phyloP scores from a whole-genome alignment of 2,329 filamentous ascomycete genomes.

The Trichoderma afroharzianum region DNA sequence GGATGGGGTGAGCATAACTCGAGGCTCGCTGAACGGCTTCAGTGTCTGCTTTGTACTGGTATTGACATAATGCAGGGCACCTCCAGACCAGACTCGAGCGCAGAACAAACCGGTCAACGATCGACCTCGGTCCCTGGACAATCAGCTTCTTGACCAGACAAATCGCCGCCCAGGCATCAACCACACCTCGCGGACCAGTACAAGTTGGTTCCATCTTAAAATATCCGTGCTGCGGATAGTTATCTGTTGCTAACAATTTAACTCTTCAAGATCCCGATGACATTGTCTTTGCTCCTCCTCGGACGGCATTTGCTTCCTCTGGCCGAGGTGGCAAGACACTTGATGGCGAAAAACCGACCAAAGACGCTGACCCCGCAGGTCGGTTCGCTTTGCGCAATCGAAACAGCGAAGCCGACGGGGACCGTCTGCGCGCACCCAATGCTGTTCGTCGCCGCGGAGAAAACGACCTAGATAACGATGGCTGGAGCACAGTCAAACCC shows the following conservation, averaged over 20 bases:
- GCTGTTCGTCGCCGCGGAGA: slow-evolving; percentile 53
- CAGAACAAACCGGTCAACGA: slow-evolving; percentile 44
- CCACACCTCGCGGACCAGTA: slow-evolving; percentile 52
- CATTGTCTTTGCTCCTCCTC: slow-evolving; percentile 79
- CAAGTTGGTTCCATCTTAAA: slow-evolving; percentile 44
- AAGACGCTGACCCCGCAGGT: slow-evolving; percentile 51
- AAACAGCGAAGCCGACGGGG: slow-evolving; percentile 48
- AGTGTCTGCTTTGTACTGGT: background rate
- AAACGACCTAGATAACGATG: slow-evolving; percentile 63
- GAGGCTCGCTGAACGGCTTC: slow-evolving; percentile 28
- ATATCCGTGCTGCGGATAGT: background rate
- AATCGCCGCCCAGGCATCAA: slow-evolving; percentile 51
- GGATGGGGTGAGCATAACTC: slow-evolving; percentile 87
- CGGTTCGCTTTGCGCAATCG: slow-evolving; percentile 56
- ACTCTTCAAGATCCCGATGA: slow-evolving; percentile 63
- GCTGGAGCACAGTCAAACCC: slow-evolving; percentile 71
- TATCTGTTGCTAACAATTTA: slow-evolving; percentile 5
- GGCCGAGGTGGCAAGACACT: slow-evolving; percentile 55
- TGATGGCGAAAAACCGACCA: slow-evolving; percentile 51
- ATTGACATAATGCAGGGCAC: slow-evolving; percentile 33
- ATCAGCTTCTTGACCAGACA: slow-evolving; percentile 44
- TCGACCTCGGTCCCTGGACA: slow-evolving; percentile 43
- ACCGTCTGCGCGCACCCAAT: slow-evolving; percentile 47
- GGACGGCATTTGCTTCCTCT: slow-evolving; percentile 72
- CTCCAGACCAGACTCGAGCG: slow-evolving; percentile 44